Conservation (phyloP, 441 rosid genomes). For the Manihot esculenta region DNA sequence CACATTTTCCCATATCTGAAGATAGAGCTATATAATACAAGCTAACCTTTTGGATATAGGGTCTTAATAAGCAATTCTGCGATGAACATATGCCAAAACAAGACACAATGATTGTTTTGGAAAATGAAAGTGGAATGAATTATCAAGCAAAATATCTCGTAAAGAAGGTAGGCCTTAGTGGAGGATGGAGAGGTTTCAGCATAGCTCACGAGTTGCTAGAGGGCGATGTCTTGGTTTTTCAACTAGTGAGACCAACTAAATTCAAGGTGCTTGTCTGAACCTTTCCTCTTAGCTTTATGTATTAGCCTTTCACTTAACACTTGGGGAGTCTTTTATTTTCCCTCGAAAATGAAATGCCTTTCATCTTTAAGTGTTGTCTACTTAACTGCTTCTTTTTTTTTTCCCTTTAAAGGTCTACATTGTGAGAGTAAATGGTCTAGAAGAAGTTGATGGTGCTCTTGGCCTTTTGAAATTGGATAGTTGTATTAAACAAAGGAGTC, state of each 20-base stretch:
- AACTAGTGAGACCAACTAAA: constrained; percentile 36
- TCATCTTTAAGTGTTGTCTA: neutral
- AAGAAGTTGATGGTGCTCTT: constrained; percentile 44
- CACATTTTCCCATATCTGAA: neutral
- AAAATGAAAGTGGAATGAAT: constrained; percentile 48
- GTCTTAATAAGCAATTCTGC: constrained; percentile 40
- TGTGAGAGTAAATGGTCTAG: constrained; percentile 35
- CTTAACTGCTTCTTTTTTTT: neutral
- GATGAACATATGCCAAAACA: constrained; percentile 36
- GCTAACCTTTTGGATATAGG: constrained; percentile 29
- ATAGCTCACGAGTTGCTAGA: constrained; percentile 50
- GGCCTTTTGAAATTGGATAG: constrained; percentile 39
- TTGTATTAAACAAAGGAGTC: constrained; percentile 15
- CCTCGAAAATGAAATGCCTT: neutral
- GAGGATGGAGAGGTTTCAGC: constrained; percentile 73
- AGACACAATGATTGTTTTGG: constrained; percentile 41
- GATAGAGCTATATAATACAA: neutral
- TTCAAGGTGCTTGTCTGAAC: constrained; percentile 40
- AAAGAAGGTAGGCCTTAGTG: constrained; percentile 60
- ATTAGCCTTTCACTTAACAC: neutral
- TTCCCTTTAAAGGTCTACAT: constrained; percentile 42
- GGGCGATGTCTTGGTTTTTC: constrained; percentile 56
- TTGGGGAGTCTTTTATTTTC: neutral
- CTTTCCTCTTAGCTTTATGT: neutral
- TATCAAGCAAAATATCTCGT: constrained; percentile 47